Evolutionary conservation across 306 rosid species (phyloP).

Genomic region (Amphicarpaea edgeworthii): DNA sequence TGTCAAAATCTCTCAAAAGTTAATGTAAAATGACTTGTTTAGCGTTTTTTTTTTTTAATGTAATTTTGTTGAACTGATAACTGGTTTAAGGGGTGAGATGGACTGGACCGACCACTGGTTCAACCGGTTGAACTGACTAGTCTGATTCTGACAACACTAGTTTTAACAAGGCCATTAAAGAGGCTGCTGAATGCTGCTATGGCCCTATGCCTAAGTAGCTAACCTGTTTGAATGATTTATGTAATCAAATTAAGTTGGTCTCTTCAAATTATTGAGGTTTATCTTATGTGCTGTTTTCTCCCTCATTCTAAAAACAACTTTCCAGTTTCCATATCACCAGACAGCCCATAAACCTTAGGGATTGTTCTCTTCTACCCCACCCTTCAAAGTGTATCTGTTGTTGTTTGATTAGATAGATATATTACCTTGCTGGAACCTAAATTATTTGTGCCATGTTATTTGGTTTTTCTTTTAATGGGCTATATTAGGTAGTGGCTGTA

Average conservation of each 20-base stretch:
- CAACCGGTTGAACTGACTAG: no score
- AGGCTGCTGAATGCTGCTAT: not conserved
- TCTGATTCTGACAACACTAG: no score
- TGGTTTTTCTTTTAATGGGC: slow-evolving; percentile 1
- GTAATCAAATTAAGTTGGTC: slow-evolving; percentile 18
- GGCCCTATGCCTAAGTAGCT: not conserved
- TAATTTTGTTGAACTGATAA: no score
- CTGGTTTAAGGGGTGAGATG: no score
- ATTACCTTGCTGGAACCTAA: not conserved
- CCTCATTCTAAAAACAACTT: not conserved
- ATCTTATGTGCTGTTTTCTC: not conserved
- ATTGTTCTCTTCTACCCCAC: not conserved
- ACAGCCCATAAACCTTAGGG: not conserved
- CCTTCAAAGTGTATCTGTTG: slow-evolving; percentile 5
- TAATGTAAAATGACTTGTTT: no score
- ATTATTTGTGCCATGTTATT: slow-evolving; percentile 13
- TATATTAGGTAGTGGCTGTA: slow-evolving; percentile 14
- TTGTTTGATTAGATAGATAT: slow-evolving; percentile 29
- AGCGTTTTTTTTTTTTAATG: no score
- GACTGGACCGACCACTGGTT: no score
- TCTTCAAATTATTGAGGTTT: slow-evolving; percentile 17
- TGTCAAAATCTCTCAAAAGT: no score
- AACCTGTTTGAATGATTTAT: not conserved
- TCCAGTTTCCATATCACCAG: not conserved
- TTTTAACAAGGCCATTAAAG: not conserved